These are phyloP conservation scores for Suillus brevipes DNA, from an alignment of 768 basidiomycete genomes.

Conservation along the genomic window DNA sequence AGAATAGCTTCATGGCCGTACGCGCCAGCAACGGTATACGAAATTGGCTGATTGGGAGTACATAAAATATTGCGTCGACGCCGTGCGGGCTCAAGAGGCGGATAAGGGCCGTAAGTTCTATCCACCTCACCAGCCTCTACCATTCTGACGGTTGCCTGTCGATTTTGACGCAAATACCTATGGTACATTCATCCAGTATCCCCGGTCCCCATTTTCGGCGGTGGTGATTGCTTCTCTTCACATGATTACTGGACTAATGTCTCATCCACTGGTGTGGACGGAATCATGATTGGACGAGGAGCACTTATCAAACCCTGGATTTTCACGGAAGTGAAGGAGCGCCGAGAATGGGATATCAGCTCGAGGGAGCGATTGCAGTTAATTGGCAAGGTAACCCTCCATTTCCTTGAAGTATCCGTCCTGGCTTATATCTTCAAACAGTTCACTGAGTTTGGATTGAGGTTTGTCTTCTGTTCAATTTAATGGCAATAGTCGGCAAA, in stretches of 20 bases:
- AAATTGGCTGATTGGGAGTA: slow-evolving; percentile 94
- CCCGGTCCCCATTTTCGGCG: slow-evolving; percentile 93
- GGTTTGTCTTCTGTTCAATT: slow-evolving; percentile 34
- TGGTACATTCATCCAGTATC: slow-evolving; percentile 48
- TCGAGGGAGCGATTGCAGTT: slow-evolving; percentile 80
- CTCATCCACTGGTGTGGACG: slow-evolving; percentile 83
- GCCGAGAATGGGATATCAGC: slow-evolving; percentile 90
- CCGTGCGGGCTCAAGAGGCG: slow-evolving; percentile 67
- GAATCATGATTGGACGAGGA: slow-evolving; percentile 93
- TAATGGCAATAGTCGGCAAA: slow-evolving; percentile 5
- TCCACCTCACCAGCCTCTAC: neutral
- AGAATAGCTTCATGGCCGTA: slow-evolving; percentile 88
- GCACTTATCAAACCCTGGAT: slow-evolving; percentile 97
- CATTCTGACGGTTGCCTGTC: neutral
- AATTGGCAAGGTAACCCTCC: slow-evolving; percentile 61
- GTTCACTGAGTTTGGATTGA: slow-evolving; percentile 87
- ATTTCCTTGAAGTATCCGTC: neutral
- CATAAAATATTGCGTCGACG: slow-evolving; percentile 82
- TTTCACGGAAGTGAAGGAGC: slow-evolving; percentile 93
- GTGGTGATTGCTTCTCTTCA: slow-evolving; percentile 92
- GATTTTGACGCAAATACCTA: neutral
- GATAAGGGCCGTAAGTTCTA: slow-evolving; percentile 67
- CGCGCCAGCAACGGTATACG: slow-evolving; percentile 92
- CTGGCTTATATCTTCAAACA: slow-evolving; percentile 29
- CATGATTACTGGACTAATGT: slow-evolving; percentile 78